Conservation (phyloP, 2,329 filamentous ascomycete genomes). For the Ophiostoma australiae region DNA sequence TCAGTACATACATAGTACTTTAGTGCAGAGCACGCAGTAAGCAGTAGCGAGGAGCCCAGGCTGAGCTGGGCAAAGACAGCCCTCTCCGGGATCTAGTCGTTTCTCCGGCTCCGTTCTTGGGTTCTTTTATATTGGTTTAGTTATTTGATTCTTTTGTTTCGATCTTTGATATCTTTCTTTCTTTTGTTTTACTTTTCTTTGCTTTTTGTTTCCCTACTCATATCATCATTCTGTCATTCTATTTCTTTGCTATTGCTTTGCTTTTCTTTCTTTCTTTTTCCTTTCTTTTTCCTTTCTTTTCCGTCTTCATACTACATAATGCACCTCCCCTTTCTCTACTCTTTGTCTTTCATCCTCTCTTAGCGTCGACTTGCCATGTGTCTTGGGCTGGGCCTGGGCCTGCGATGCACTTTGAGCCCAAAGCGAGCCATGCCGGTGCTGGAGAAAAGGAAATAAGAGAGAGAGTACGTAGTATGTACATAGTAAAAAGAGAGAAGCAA, state of each 20-base stretch:
- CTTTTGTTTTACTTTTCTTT: not conserved
- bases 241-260: not conserved
- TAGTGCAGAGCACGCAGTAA: too few species aligned
- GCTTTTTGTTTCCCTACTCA: not conserved
- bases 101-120: not conserved
- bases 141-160: not conserved
- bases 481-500: not conserved
- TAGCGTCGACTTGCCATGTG: conserved; percentile 10
- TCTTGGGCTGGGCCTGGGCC: not conserved
- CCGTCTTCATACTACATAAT: too few species aligned
- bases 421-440: not conserved
- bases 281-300: not conserved
- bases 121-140: not conserved
- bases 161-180: not conserved
- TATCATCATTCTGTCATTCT: too few species aligned
- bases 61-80: not conserved
- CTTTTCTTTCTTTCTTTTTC: not conserved
- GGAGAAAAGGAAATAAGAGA: not conserved
- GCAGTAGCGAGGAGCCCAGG: too few species aligned
- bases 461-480: too few species aligned
- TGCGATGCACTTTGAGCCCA: not conserved
- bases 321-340: not conserved
- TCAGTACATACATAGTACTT: too few species aligned
- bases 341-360: not conserved
- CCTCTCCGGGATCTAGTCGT: not conserved